Base-by-base conservation (phyloP, 441 rosid species). In the Croton laevigatus region DNA sequence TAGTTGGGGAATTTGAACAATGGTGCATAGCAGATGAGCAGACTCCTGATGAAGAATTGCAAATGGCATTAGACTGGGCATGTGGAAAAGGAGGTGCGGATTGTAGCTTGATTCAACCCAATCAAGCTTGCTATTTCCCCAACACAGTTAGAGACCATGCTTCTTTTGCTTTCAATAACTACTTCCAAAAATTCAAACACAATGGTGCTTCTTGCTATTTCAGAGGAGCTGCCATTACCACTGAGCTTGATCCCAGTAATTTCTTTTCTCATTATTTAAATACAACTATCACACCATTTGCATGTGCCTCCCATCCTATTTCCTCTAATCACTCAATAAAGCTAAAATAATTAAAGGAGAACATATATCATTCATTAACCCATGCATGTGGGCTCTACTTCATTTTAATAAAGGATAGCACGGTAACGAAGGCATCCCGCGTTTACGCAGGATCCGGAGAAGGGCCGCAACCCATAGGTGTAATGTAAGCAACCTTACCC, bases 11-110 rank as follows among this genome's bases (percentile, higher is more conserved):
- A 72, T 75, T 78, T 0, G 90, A 86, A 82, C 89, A 88, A 73
- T 90, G 92, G 93, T 88, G 91, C 51, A 64, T 89, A 71, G 97
- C 90, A 0, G 97, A 91, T 72, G 86, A 74, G 75, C 91, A 89
- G 78, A 87, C 91, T 0, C 94, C 89, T 17, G 93, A 85, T 6
- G 86, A 71, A 2, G 93, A 81, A 66, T 73, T 91, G 83, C 88
- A 87, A 72, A 75, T 53, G 57, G 93, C 89, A 19, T 6, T 87
- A 74, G 81, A 86, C 40, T 87, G 91, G 93, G 90, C 90, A 49
- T 86, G 93, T 42, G 79, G 71, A 36, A 66, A 71, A 60, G 89
- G 89, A 3, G 89, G 87, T 60, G 89, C 88, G 23, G 79, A 89
- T 68, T 87, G 91, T 70, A 84, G 86, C 9, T 61, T 75, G 81